phyloP scores from a whole-genome alignment of 164 flowering plant genomes.

The Aristolochia fimbriata region DNA sequence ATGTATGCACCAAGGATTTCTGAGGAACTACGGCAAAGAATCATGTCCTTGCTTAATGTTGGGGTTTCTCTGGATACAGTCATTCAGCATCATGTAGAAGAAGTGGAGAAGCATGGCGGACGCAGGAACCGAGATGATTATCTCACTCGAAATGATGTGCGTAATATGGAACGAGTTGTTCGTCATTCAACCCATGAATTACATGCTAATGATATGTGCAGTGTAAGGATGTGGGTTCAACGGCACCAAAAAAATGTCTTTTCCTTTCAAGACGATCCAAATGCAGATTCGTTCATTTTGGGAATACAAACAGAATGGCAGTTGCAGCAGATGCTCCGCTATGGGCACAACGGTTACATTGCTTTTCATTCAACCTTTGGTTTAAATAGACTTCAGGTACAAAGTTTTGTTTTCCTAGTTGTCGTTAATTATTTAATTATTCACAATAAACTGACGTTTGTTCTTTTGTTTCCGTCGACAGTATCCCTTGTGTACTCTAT shows the following conservation, averaged over 20 bases:
- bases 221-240: slow-evolving; percentile 83
- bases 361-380: slow-evolving; percentile 94
- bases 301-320: slow-evolving; percentile 99
- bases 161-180: slow-evolving; percentile 81
- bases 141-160: slow-evolving; percentile 84
- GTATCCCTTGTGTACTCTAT: slow-evolving; percentile 88
- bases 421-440: neutral
- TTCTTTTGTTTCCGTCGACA: slow-evolving; percentile 11
- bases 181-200: slow-evolving; percentile 85
- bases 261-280: slow-evolving; percentile 76
- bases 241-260: slow-evolving; percentile 72
- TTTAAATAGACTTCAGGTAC: slow-evolving; percentile 80
- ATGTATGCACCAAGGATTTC: slow-evolving; percentile 74
- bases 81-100: slow-evolving; percentile 82
- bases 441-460: too few species aligned
- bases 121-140: slow-evolving; percentile 49
- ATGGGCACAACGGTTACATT: slow-evolving; percentile 76
- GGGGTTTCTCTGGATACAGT: slow-evolving; percentile 90
- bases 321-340: slow-evolving; percentile 91
- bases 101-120: slow-evolving; percentile 82
- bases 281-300: slow-evolving; percentile 60
- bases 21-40: slow-evolving; percentile 82
- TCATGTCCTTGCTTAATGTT: slow-evolving; percentile 94
- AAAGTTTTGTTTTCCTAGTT: neutral
- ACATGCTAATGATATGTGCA: slow-evolving; percentile 90